These are phyloP conservation scores for Rhizopus microsporus DNA, from an alignment of 371 early-diverging fungal species.

Conservation along the genomic window DNA sequence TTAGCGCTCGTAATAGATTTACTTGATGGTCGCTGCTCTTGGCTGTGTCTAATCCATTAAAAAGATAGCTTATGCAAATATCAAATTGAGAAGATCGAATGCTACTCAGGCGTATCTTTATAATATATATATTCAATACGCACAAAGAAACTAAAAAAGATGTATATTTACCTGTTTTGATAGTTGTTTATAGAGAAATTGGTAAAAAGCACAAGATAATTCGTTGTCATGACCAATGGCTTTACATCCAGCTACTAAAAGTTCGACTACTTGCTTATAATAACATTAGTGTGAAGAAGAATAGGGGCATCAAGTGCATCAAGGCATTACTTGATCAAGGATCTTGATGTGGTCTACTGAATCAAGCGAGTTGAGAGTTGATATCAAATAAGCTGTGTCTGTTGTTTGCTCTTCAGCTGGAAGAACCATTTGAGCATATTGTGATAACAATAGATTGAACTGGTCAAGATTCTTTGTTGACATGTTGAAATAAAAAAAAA, in stretches of 20 bases:
- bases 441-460: conserved; percentile 5
- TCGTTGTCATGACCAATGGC: conserved; percentile 25
- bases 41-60: conserved; percentile 34
- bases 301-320: background rate
- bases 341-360: conserved; percentile 19
- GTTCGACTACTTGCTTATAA: conserved; percentile 44
- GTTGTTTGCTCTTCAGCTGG: background rate
- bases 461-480: conserved; percentile 8
- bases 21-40: conserved; percentile 29
- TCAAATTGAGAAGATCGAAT: conserved; percentile 41
- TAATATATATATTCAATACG: no score
- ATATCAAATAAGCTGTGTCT: background rate
- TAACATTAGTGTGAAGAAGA: conserved; percentile 1
- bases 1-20: conserved; percentile 48
- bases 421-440: conserved; percentile 4
- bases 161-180: conserved; percentile 40
- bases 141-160: no score
- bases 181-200: conserved; percentile 44
- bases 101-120: conserved; percentile 36
- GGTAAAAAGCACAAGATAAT: conserved; percentile 40
- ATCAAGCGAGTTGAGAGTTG: conserved; percentile 3
- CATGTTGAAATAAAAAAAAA: background rate
- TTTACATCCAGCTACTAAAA: conserved; percentile 47
- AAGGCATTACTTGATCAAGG: conserved; percentile 15
- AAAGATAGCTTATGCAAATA: conserved; percentile 28